Base-by-base conservation (phyloP, 2,329 filamentous ascomycete genomes). In the Plenodomus biglobosus region DNA sequence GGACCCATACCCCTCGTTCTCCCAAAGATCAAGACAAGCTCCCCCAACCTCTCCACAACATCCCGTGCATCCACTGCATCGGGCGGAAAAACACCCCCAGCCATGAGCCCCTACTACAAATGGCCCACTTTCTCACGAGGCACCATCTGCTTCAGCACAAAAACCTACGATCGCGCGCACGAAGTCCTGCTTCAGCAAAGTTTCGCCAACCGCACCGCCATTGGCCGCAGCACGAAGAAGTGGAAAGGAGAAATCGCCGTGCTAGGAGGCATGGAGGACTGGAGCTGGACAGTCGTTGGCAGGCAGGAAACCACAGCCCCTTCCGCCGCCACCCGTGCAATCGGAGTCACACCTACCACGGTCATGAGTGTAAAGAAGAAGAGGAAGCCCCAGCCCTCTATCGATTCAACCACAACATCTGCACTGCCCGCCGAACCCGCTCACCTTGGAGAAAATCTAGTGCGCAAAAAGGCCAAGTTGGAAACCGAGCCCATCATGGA, bases 181-280 rank as follows among this genome's bases (percentile, higher is more conserved):
- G 87, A 90, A 57, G 73, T 90, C 8, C 76, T 94, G 0, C 78
- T 92, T 4, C 83, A 86, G 48, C 80, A 91, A 0, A 87, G 91
- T 67, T 94, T 94, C 69, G 78, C 83, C 1, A 86, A 80, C 8
- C 70, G 84, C 3, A 80, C 82, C 10, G 80, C 86, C 40, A 85
- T 86, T 0, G 75, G 74, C 1, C 76, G 77, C 24, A 90, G 87
- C 61, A 89, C 88, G 2, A 74, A 71, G 42, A 82, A 86, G 44
- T 94, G 88, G 88, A 77, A 85, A 37, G 78, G 78, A 13, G 87
- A 92, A 62, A 83, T 86, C 1, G 80, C 80, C 15, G 65, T 74
- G 5, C 52, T 74, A 1, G 69, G 63, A 19, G 68, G 68, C 1
- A 45, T 56, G 13, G 52, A 62, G 3, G 46, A 52, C 6, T 70